A percentile compares a stretch with the other conserved stretches of the same genome.
These are phyloP conservation scores for Creolimax fragrantissima DNA, from an alignment of 78 protist genomes.

Conservation along the genomic window DNA sequence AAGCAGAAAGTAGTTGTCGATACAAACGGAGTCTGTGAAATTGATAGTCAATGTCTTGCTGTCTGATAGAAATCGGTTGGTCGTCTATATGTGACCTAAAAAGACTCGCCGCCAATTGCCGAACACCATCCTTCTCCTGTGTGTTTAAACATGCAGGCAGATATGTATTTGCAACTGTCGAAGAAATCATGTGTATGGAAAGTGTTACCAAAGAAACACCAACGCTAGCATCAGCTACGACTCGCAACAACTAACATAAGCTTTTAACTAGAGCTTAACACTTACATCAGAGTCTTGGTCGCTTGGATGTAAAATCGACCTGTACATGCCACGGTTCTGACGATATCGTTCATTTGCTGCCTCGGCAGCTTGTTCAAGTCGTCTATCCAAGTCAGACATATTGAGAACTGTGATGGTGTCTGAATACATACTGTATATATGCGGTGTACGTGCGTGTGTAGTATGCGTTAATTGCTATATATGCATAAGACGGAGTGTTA, in stretches of 20 bases:
- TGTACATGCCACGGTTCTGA: not conserved
- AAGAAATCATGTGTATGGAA: not conserved
- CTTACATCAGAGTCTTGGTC: too few species aligned
- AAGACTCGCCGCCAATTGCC: not conserved
- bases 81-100: not conserved
- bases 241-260: too few species aligned
- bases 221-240: too few species aligned
- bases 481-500: too few species aligned
- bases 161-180: not conserved
- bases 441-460: not conserved
- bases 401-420: not conserved
- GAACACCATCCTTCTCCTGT: not conserved
- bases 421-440: not conserved
- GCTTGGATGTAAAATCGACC: not conserved
- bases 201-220: too few species aligned
- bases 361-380: not conserved
- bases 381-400: not conserved
- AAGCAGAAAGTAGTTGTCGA: not conserved
- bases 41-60: constrained; percentile 10
- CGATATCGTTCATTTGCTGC: not conserved
- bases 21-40: not conserved
- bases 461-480: not conserved
- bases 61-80: not conserved
- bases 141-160: not conserved
- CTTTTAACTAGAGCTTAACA: too few species aligned